phyloP scores from a whole-genome alignment of 2,329 filamentous ascomycete genomes.

The Periconia macrospinosa region DNA sequence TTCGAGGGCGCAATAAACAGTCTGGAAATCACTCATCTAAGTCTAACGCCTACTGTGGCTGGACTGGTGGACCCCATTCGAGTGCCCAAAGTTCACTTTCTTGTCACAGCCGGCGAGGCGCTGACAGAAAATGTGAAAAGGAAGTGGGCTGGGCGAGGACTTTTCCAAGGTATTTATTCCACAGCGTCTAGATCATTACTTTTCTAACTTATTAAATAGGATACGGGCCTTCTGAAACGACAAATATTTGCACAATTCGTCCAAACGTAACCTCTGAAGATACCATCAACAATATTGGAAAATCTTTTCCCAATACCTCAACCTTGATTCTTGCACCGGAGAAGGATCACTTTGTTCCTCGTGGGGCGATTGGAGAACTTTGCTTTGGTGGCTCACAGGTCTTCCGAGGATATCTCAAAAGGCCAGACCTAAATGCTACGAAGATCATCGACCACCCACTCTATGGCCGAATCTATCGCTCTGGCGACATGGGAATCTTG shows the following conservation, averaged over 20 bases:
- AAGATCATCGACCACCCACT: slow-evolving; percentile 71
- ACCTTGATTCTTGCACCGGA: slow-evolving; percentile 61
- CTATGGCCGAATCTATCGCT: slow-evolving; percentile 77
- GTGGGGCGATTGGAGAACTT: slow-evolving; percentile 77
- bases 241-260: slow-evolving; percentile 82
- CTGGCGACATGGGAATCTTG: slow-evolving; percentile 80
- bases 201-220: slow-evolving; percentile 32
- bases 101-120: slow-evolving; percentile 81
- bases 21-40: slow-evolving; percentile 74
- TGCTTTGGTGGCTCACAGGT: slow-evolving; percentile 88
- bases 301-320: slow-evolving; percentile 74
- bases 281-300: slow-evolving; percentile 74
- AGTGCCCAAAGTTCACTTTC: slow-evolving; percentile 71
- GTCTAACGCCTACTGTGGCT: slow-evolving; percentile 83
- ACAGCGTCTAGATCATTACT: slow-evolving; percentile 1
- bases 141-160: slow-evolving; percentile 66
- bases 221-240: slow-evolving; percentile 84
- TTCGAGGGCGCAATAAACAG: slow-evolving; percentile 67
- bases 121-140: slow-evolving; percentile 72
- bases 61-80: slow-evolving; percentile 69
- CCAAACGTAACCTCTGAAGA: slow-evolving; percentile 60
- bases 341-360: slow-evolving; percentile 55
- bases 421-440: slow-evolving; percentile 61
- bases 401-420: slow-evolving; percentile 70
- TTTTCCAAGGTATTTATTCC: slow-evolving; percentile 66